These are phyloP conservation scores for Aspergillus pseudoglaucus DNA, from an alignment of 2,329 filamentous ascomycete species.

Conservation along the genomic window DNA sequence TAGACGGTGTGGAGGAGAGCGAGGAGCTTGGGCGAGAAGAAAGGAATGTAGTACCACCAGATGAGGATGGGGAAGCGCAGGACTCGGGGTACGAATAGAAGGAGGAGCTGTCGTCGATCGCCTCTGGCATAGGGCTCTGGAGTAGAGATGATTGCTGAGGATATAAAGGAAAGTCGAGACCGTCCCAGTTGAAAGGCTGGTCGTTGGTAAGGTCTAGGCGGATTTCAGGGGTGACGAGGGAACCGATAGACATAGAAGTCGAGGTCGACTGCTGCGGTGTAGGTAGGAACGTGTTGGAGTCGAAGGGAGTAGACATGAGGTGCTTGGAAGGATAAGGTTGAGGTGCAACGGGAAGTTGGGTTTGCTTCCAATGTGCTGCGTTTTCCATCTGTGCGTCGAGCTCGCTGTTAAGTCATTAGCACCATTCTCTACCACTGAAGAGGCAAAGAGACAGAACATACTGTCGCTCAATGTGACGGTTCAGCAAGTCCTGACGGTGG, in stretches of 20 bases:
- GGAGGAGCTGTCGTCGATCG: slow-evolving; percentile 30
- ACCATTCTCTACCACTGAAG: neutral
- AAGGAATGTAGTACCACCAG: slow-evolving; percentile 27
- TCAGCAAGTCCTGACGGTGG: slow-evolving; percentile 42
- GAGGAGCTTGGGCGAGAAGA: slow-evolving; percentile 25
- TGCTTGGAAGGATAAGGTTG: slow-evolving; percentile 14
- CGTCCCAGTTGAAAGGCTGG: slow-evolving; percentile 28
- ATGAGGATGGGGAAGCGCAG: slow-evolving; percentile 38
- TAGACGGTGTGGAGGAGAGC: slow-evolving; percentile 28
- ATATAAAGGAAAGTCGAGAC: slow-evolving; percentile 28
- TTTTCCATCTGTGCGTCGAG: slow-evolving; percentile 30
- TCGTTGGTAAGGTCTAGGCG: slow-evolving; percentile 27
- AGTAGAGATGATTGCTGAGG: slow-evolving; percentile 21
- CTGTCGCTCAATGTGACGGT: slow-evolving; percentile 47
- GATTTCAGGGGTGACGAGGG: slow-evolving; percentile 29
- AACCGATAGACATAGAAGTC: slow-evolving; percentile 31
- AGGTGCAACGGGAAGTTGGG: slow-evolving; percentile 15
- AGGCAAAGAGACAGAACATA: slow-evolving; percentile 21
- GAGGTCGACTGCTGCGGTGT: slow-evolving; percentile 23
- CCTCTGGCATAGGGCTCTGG: slow-evolving; percentile 30
- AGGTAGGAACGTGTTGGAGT: slow-evolving; percentile 17
- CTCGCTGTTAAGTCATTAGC: slow-evolving; percentile 21
- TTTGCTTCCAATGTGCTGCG: slow-evolving; percentile 20
- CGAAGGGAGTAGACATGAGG: slow-evolving; percentile 16
- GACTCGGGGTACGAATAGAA: slow-evolving; percentile 40